Evolutionary conservation across 257 asterid genomes (phyloP), one percentile per base, ranked within the genome.

Genomic region (Primulina tabacum): DNA sequence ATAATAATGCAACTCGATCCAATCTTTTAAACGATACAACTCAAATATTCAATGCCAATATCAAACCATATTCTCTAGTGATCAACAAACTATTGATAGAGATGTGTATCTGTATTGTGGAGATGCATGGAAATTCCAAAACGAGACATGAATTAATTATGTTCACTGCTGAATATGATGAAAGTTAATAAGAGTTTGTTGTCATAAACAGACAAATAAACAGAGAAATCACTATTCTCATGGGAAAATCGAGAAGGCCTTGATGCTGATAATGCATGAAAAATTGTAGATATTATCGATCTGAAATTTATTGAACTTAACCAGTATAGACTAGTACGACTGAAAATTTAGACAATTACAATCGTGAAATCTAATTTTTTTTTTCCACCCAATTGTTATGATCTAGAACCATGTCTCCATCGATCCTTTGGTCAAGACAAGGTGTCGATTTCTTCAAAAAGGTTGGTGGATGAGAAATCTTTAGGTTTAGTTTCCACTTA

Each of bases 401-500:
- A 35, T 79, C 64, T 68, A 37, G 62, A 73, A 72, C 73, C 26
- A 34, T 77, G 76, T 84, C 87, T 56, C 73, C 73, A 74, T 82
- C 53, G 18, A 47, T 14, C 90, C 69, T 70, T 68, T 76, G 73
- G 71, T 76, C 75, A 70, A 73, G 77, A 73, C 65, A 70, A 64
- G 65, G 65, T 83, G 90, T 89, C 89, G 77, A 73, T 79, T 84
- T 84, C 84, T 75, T 67, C 69, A 62, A 78, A 89, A 86, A 82
- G 80, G 79, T 57, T 10, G 50, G 71, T 75, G 85, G 79, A 34
- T 75, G 80, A 68, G 82, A 83, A 65, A 74, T 37, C 62, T 43
- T 67, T 64, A 60, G 64, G 24, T 62, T 6, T 57, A 56, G 7
- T 40, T 24, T 63, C 29, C 16, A 35, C 38, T 14, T 65, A 59